Evolutionary conservation across 495 filamentous ascomycete species (phyloP), one percentile per base, ranked within the genome.

Genomic region (Cenococcum geophilum): DNA sequence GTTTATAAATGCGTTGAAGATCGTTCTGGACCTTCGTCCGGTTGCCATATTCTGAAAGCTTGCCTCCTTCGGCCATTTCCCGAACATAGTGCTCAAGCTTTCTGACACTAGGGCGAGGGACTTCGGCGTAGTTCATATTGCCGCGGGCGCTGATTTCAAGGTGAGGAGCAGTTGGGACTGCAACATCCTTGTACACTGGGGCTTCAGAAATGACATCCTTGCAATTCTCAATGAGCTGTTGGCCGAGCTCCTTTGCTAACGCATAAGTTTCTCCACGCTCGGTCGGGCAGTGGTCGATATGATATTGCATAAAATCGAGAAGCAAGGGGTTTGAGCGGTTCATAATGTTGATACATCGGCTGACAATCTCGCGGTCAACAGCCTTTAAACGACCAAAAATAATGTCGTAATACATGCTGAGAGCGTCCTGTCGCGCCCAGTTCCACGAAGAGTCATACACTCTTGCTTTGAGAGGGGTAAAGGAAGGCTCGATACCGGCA

Each of bases 371-470:
- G 54, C 93, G 88, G 68, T 99, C 93, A 12, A 99, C 89, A 22
- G 86, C 89, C 77, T 89, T 84, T 22, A 99, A 82, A 50, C 95
- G 83, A 48, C 93, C 93, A 65, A 99, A 99, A 69, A 99, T 97
- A 68, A 99, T 95, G 71, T 99, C 95, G 75, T 91, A 99, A 78
- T 91, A 99, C 93, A 99, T 99, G 78, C 83, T 89, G 42, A 97
- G 80, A 40, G 92, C 93, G 75, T 99, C 93, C 70, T 97, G 95
- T 55, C 93, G 88, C 35, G 89, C 93, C 93, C 93, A 99, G 73
- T 99, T 99, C 93, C 93, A 99, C 0, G 90, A 93, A 0, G 93
- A 97, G 73, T 99, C 93, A 75, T 97, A 99, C 14, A 95, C 84
- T 73, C 93, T 86, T 18, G 93, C 92, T 74, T 99, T 99, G 18